Base-by-base conservation (phyloP, 352 stramenopile genomes). In the Halophytophthora batemanensis region DNA sequence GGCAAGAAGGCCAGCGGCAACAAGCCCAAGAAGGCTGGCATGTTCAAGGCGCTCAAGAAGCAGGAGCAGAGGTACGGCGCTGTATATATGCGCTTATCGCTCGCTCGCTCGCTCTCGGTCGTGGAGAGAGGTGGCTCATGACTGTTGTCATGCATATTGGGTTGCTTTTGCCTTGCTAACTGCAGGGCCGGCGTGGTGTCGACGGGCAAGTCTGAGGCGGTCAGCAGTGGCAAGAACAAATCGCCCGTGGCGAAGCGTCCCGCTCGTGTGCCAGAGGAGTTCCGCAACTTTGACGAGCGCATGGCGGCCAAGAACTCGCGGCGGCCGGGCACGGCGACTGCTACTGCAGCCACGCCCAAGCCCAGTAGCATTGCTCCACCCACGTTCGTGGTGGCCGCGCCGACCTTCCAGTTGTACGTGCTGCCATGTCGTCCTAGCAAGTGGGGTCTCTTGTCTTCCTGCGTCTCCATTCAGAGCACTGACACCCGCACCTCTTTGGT, bases 201-300 rank as follows among this genome's bases (percentile, higher is more conserved):
- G 35, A 25, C 35, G 2, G 66, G 85, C 41, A 83, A 74, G 57
- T 78, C 69, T 15, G 61, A 60, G 21, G 52, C 60, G 5, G 48
- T 55, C 7, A 61, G 33, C 25, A 66, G n/a, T 42, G 72, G 63
- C 22, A 52, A 38, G 6, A 62, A 60, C 25, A 69, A 69, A 19
- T 43, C 29, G 8, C 41, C 45, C 2, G 31, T 57, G 19, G 52
- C 47, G 2, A 86, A 80, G 70, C 58, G 71, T 6, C 46, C 47
- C 1, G 35, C 49, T 14, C 23, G 44, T 6, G 52, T 87, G n/a
- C 61, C 78, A 11, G 66, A 82, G 37, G 77, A 89, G 37, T 82
- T 87, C 44, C 77, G 81, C 35, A 89, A 77, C 53, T 91, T 89
- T 67, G 80, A 91, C 56, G 81, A 91, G 57, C 77, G 81, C 2